Evolutionary conservation across 2,329 filamentous ascomycete genomes (phyloP).

Genomic region (Ramichloridium luteum): DNA sequence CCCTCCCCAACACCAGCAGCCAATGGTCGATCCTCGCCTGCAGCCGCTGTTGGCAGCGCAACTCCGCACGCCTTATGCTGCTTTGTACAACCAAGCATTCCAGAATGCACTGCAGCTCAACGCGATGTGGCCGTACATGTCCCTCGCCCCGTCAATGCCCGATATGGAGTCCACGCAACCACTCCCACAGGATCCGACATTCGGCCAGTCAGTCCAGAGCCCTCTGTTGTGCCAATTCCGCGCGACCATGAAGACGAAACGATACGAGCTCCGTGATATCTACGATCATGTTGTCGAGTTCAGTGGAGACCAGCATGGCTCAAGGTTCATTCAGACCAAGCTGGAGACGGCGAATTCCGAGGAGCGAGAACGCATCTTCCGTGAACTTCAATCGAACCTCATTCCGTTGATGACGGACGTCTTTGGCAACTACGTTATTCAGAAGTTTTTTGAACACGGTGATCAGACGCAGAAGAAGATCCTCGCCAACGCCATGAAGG

Average conservation of each 20-base stretch:
- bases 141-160: conserved; percentile 24
- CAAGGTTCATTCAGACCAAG: conserved; percentile 88
- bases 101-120: conserved; percentile 27
- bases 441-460: conserved; percentile 94
- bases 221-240: conserved; percentile 69
- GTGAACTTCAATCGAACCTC: conserved; percentile 72
- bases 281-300: conserved; percentile 84
- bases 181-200: conserved; percentile 44
- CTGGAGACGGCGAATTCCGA: conserved; percentile 88
- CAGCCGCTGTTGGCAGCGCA: conserved; percentile 28
- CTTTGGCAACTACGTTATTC: conserved; percentile 96
- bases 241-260: conserved; percentile 56
- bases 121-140: conserved; percentile 23
- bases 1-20: conserved; percentile 27
- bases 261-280: conserved; percentile 79
- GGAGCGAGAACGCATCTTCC: conserved; percentile 83
- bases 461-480: conserved; percentile 86
- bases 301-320: conserved; percentile 89
- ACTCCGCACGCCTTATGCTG: conserved; percentile 24
- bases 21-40: conserved; percentile 26
- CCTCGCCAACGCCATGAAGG: conserved; percentile 75
- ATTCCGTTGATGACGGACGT: conserved; percentile 89
- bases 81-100: conserved; percentile 22
- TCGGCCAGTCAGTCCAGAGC: conserved; percentile 53
- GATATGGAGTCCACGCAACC: conserved; percentile 26